Base-by-base conservation (phyloP, 2,329 filamentous ascomycete genomes). In the Venturia aucupariae region DNA sequence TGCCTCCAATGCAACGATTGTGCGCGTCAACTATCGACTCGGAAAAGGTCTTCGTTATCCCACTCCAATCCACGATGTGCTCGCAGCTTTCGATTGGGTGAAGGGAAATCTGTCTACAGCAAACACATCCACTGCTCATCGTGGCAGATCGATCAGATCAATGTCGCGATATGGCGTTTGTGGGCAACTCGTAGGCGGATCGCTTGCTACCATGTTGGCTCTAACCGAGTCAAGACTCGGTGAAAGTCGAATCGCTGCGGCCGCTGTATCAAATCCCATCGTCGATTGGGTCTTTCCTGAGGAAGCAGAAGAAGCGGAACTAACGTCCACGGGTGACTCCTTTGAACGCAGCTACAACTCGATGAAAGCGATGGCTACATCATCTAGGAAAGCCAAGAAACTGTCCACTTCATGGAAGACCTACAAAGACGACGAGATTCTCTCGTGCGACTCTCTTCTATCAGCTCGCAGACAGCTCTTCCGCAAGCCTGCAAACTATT, bases 61-160 rank as follows among this genome's bases (percentile, higher is more conserved):
- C 41, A 75, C 72, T 0, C 78, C 79, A 0, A 70, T 81, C 35
- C 79, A 82, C 67, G 78, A 81, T 70, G 76, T 79, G 4, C 68
- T 79, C 10, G 70, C 73, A 17, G 79, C 74, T 30, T 81, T 77
- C 67, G 80, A 82, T 70, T 82, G 79, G 78, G 70, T 80, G 5
- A 66, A 73, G 27, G 68, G 75, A 22, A 75, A 80, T 66, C 67
- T 77, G 32, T 68, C 74, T 32, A 35, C 51, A 6, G 63, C 65
- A 41, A 55, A 24, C 2, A 10, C 32, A 10, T 27, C 30, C 17
- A 41, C n/a, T 44, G n/a, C 57, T 27, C n/a, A 10, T n/a, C n/a
- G 6, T 32, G 51, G 44, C 15, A 22, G 35, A 22, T n/a, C 19
- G 30, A 60, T 32, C 22, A 30, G 46, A 24, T 5, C 61, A 27